These are phyloP conservation scores for Iris pallida DNA, from an alignment of 116 monocot genomes.

Conservation along the genomic window DNA sequence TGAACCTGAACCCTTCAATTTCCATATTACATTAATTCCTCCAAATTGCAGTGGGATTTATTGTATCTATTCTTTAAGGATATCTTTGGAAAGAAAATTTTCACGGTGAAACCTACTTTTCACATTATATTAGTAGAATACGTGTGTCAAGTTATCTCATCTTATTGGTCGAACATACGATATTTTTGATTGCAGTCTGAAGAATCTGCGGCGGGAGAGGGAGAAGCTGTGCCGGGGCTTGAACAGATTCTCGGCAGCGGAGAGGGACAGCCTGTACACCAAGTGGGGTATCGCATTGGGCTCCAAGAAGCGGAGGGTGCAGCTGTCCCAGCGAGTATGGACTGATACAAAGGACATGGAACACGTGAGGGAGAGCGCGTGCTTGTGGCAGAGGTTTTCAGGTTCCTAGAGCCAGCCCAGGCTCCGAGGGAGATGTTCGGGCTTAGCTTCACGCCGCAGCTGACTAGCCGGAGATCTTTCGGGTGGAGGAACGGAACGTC, in stretches of 20 bases:
- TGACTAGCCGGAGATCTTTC: constrained; percentile 26
- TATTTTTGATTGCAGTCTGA: constrained; percentile 29
- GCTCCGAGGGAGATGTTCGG: constrained; percentile 82
- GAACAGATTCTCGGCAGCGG: constrained; percentile 44
- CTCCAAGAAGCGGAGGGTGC: constrained; percentile 67
- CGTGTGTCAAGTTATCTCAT: no score
- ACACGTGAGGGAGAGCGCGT: constrained; percentile 73
- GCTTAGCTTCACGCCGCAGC: constrained; percentile 59
- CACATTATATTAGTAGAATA: no score
- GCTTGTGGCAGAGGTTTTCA: constrained; percentile 65
- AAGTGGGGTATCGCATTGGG: constrained; percentile 73
- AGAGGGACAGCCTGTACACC: constrained; percentile 57
- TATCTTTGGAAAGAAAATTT: no score
- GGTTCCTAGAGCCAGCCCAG: constrained; percentile 41
- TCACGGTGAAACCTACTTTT: no score
- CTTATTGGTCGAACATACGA: no score
- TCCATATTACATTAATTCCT: no score
- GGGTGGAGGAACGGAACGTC: constrained; percentile 41
- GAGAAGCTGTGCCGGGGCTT: constrained; percentile 63
- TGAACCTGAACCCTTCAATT: no score
- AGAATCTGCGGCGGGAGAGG: constrained; percentile 61
- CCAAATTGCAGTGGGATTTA: no score
- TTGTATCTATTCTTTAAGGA: no score
- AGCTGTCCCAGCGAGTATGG: constrained; percentile 63
- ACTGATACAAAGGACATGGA: constrained; percentile 45